Conservation (phyloP, 2,329 filamentous ascomycete genomes). For the Scleromitrula shiraiana region DNA sequence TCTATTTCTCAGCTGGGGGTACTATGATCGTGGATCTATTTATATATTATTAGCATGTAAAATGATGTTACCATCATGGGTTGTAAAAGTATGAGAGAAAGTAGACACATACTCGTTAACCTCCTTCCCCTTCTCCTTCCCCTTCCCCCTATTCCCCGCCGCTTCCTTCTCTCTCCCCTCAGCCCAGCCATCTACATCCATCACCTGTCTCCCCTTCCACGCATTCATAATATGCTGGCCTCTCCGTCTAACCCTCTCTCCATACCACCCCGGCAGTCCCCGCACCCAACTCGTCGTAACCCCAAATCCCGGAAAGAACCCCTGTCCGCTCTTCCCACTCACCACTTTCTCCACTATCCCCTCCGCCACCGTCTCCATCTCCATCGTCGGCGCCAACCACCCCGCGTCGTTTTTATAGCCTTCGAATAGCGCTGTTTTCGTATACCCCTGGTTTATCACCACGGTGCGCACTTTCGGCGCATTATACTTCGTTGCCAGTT, state of each 20-base stretch:
- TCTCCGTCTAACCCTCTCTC: conserved; percentile 42
- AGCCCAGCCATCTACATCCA: conserved; percentile 27
- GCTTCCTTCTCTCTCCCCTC: conserved; percentile 14
- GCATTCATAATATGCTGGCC: conserved; percentile 23
- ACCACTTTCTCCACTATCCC: conserved; percentile 53
- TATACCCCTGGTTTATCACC: conserved; percentile 57
- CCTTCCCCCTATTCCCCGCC: not conserved
- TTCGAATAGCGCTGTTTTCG: conserved; percentile 51
- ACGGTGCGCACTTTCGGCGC: conserved; percentile 58
- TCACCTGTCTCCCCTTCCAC: conserved; percentile 28
- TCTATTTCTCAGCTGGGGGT: too few relatives aligned
- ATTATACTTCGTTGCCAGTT: conserved; percentile 51
- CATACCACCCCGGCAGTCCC: conserved; percentile 55
- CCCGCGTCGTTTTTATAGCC: conserved; percentile 43
- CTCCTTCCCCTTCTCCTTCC: conserved; percentile 14
- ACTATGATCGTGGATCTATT: too few relatives aligned
- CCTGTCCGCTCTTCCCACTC: conserved; percentile 46
- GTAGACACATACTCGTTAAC: conserved; percentile 18
- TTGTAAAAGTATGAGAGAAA: too few relatives aligned
- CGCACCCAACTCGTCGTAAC: conserved; percentile 37
- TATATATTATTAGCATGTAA: too few relatives aligned
- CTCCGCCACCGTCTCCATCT: conserved; percentile 57
- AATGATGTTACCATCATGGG: too few relatives aligned
- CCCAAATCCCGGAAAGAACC: conserved; percentile 44
- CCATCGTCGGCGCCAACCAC: conserved; percentile 46